Percentiles rank a stretch among this genome's conserved stretches.
These are phyloP conservation scores for Chrysanthemum lavandulifolium DNA, from an alignment of 129 eudicot genomes.

Conservation along the genomic window DNA sequence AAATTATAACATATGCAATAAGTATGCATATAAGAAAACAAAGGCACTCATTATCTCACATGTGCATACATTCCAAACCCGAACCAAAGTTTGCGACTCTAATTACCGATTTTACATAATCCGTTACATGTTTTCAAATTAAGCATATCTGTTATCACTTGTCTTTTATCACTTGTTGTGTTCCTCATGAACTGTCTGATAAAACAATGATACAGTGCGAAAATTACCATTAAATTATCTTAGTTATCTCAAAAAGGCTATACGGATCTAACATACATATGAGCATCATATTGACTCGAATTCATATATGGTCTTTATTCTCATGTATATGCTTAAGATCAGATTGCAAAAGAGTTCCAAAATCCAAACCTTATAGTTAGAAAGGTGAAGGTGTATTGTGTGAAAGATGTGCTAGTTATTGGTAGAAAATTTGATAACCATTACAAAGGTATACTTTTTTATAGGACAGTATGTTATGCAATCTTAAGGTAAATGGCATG, in stretches of 20 bases:
- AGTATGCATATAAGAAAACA: constrained; percentile 15
- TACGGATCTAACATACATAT: neutral
- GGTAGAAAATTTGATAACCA: neutral
- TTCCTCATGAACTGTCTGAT: constrained; percentile 13
- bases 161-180: constrained; percentile 14
- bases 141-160: constrained; percentile 14
- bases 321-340: constrained; percentile 3
- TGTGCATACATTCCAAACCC: constrained; percentile 7
- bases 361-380: neutral
- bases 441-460: neutral
- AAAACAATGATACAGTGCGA: neutral
- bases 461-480: neutral
- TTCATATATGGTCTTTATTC: neutral
- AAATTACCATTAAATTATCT: neutral
- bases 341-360: neutral
- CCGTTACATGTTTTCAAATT: constrained; percentile 6
- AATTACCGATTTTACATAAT: constrained; percentile 1
- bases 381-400: neutral
- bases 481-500: neutral
- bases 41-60: constrained; percentile 17
- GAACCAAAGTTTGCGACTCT: constrained; percentile 8
- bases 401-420: neutral
- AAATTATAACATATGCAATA: constrained; percentile 11
- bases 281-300: neutral
- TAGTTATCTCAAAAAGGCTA: neutral